Evolutionary conservation across 2,329 filamentous ascomycete genomes (phyloP), one percentile per base, ranked within the genome.

Genomic region (Fusarium foetens): DNA sequence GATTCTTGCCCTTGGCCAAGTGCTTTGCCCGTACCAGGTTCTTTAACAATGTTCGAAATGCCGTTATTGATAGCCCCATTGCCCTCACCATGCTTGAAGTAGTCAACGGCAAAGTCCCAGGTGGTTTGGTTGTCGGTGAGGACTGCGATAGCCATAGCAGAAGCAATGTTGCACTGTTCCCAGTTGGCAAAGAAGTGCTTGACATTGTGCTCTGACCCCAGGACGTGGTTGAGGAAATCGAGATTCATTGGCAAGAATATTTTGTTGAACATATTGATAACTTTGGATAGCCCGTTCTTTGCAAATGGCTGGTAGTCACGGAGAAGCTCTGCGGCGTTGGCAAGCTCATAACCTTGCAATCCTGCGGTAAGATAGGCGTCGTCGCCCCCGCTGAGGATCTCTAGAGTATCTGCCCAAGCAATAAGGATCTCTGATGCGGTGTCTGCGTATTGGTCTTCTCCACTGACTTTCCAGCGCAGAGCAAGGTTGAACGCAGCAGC

Each of bases 321-420:
- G 49, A 86, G 74, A 3, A 86, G 75, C 64, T 86, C 85, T 0
- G 79, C 85, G 0, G 81, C 84, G 51, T 86, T 86, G 21, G 84
- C 84, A 17, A 86, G 75, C 66, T 86, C 77, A 59, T 85, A 85
- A 0, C 84, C 84, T 38, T 86, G 83, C 4, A 86, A 68, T 0
- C 84, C 84, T 0, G 82, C 76, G 0, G 81, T 80, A 5, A 86
- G 81, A 60, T 77, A 63, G 5, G 33, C 54, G 3, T 63, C 59
- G 6, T 60, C 54, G 0, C 54, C 54, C 17, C 54, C 54, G 6
- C 41, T 60, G 13, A 63, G 19, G 14, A 39, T 11, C 10, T 46
- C 31, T 2, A 63, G 29, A 17, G 29, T 60, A 7, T 46, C 54
- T 13, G 59, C 54, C 59, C 59, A 63, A 14, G 59, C 54, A 13